A percentile compares a stretch with the other conserved stretches of the same genome.
These are phyloP conservation scores for Trematosphaeria pertusa DNA, from an alignment of 2,329 filamentous ascomycete genomes.

Conservation along the genomic window DNA sequence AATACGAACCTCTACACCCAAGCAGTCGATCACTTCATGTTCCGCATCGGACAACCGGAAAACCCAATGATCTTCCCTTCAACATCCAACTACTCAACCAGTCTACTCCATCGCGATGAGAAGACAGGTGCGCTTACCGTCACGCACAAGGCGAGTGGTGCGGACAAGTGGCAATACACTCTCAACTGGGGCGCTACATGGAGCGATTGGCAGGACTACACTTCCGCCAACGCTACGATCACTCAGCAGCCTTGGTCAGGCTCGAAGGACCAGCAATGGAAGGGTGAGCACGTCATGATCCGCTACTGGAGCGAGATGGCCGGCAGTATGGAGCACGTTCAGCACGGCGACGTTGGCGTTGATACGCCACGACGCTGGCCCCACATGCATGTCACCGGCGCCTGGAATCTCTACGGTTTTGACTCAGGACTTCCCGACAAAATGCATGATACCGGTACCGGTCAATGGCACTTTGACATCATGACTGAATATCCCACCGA, in stretches of 20 bases:
- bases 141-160: slow-evolving; percentile 66
- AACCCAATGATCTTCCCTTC: slow-evolving; percentile 67
- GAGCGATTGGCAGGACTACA: slow-evolving; percentile 65
- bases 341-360: slow-evolving; percentile 63
- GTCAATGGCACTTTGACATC: slow-evolving; percentile 66
- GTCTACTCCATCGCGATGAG: slow-evolving; percentile 55
- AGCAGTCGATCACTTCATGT: slow-evolving; percentile 66
- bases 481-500: slow-evolving; percentile 69
- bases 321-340: slow-evolving; percentile 66
- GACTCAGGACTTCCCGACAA: slow-evolving; percentile 64
- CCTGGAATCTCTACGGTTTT: slow-evolving; percentile 69
- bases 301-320: slow-evolving; percentile 68
- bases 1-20: slow-evolving; percentile 55
- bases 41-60: slow-evolving; percentile 63
- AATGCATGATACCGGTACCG: slow-evolving; percentile 57
- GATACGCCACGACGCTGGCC: slow-evolving; percentile 60
- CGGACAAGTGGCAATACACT: slow-evolving; percentile 68
- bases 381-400: slow-evolving; percentile 68
- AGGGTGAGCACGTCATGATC: slow-evolving; percentile 67
- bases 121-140: slow-evolving; percentile 55
- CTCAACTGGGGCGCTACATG: slow-evolving; percentile 67
- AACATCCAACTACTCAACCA: slow-evolving; percentile 64
- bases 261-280: slow-evolving; percentile 64
- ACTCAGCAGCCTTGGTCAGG: slow-evolving; percentile 63
- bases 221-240: slow-evolving; percentile 59